These are phyloP conservation scores for Pugionium dolabratum DNA, from an alignment of 345 rosid species.

Conservation along the genomic window DNA sequence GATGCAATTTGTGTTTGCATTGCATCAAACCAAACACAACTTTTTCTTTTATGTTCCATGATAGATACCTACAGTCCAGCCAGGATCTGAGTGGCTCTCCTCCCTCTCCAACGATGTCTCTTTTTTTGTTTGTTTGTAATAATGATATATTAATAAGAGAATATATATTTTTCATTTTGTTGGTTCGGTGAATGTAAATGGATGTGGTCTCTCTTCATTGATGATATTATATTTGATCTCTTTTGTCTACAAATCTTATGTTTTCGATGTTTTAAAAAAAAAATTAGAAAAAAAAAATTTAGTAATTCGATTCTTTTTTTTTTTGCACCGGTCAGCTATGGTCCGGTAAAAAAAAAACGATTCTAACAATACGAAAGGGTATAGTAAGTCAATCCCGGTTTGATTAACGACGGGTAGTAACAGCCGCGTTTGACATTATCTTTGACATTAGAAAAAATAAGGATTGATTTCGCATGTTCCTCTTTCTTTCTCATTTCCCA, in stretches of 20 bases:
- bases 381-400: neutral
- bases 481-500: neutral
- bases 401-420: neutral
- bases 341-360: neutral
- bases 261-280: too few species aligned
- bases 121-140: neutral
- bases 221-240: too few species aligned
- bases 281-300: too few species aligned
- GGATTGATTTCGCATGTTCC: neutral
- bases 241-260: too few species aligned
- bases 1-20: neutral
- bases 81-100: slow-evolving; percentile 31
- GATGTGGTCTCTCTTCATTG: neutral
- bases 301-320: too few species aligned
- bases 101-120: neutral
- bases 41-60: neutral
- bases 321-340: too few species aligned
- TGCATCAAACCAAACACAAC: neutral
- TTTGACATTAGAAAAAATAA: too few species aligned
- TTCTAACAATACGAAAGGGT: slow-evolving; percentile 1
- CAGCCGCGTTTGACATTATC: slow-evolving; percentile 39
- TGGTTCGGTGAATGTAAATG: slow-evolving; percentile 14
- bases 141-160: too few species aligned
- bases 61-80: slow-evolving; percentile 17
- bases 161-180: neutral